These are phyloP conservation scores for Hericium rajendrae DNA, from an alignment of 768 basidiomycete genomes.

Conservation along the genomic window DNA sequence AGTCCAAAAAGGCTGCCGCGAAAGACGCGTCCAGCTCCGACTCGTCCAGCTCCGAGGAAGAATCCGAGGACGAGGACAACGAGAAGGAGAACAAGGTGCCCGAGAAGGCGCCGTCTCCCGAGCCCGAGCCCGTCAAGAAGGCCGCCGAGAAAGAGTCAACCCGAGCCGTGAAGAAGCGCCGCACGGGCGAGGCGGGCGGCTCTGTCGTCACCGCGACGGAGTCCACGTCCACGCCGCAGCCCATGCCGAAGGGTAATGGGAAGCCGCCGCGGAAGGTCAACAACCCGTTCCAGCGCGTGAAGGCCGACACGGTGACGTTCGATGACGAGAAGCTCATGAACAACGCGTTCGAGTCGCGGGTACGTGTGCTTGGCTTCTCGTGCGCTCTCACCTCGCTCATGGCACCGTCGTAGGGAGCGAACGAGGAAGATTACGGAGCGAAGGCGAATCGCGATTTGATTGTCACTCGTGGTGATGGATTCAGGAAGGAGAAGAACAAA, in stretches of 20 bases:
- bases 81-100: neutral
- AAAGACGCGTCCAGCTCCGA: constrained; percentile 5
- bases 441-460: constrained; percentile 80
- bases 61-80: constrained; percentile 2
- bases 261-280: constrained; percentile 32
- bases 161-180: constrained; percentile 9
- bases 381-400: neutral
- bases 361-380: constrained; percentile 22
- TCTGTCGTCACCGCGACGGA: constrained; percentile 5
- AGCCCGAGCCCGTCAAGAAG: neutral
- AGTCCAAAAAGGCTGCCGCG: neutral
- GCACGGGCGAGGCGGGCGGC: constrained; percentile 5
- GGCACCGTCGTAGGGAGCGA: constrained; percentile 39
- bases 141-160: neutral
- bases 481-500: constrained; percentile 99
- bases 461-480: constrained; percentile 88
- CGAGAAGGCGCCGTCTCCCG: too few species aligned
- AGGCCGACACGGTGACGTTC: constrained; percentile 47
- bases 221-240: constrained; percentile 3
- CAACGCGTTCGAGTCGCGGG: constrained; percentile 79
- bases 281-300: constrained; percentile 74
- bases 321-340: constrained; percentile 43
- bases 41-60: constrained; percentile 8
- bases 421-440: constrained; percentile 76
- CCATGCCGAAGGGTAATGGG: constrained; percentile 22